These are phyloP conservation scores for Pestalotiopsis sp. DNA, from an alignment of 2,329 filamentous ascomycete genomes.

Conservation along the genomic window DNA sequence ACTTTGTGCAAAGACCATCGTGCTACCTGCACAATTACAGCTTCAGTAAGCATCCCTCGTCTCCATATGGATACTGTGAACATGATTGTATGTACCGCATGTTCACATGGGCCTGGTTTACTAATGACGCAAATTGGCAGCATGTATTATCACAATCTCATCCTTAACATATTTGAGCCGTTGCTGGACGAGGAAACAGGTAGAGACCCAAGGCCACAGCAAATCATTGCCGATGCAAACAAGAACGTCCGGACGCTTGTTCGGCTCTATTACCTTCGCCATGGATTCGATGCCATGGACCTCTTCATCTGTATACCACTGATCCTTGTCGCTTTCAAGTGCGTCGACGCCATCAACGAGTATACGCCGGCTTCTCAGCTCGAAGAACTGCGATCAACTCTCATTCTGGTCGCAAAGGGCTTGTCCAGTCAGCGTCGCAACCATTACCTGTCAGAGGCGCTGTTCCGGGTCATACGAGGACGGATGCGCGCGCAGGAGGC, in stretches of 20 bases:
- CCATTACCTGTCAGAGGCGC: constrained; percentile 34
- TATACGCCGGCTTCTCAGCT: constrained; percentile 14
- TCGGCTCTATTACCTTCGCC: constrained; percentile 37
- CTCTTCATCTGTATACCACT: constrained; percentile 34
- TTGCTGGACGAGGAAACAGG: constrained; percentile 13
- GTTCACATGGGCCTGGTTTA: neutral
- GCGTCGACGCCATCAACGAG: constrained; percentile 27
- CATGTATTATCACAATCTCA: constrained; percentile 27
- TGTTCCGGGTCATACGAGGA: constrained; percentile 36
- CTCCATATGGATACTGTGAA: constrained; percentile 15
- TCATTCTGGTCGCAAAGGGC: constrained; percentile 37
- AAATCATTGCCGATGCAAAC: constrained; percentile 26
- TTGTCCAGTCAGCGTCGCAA: constrained; percentile 35
- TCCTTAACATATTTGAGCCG: constrained; percentile 30
- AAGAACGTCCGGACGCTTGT: constrained; percentile 33
- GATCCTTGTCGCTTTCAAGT: constrained; percentile 29
- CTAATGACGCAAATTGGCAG: neutral
- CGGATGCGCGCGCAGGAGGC: constrained; percentile 27
- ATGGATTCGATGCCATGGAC: constrained; percentile 34
- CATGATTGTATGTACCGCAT: neutral
- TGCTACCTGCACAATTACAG: constrained; percentile 33
- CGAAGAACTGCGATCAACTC: constrained; percentile 32
- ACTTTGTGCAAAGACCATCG: constrained; percentile 27
- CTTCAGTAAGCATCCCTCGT: constrained; percentile 23
- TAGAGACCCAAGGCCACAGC: constrained; percentile 16